Evolutionary conservation across 345 rosid species (phyloP).

Genomic region (Hypericum perforatum): DNA sequence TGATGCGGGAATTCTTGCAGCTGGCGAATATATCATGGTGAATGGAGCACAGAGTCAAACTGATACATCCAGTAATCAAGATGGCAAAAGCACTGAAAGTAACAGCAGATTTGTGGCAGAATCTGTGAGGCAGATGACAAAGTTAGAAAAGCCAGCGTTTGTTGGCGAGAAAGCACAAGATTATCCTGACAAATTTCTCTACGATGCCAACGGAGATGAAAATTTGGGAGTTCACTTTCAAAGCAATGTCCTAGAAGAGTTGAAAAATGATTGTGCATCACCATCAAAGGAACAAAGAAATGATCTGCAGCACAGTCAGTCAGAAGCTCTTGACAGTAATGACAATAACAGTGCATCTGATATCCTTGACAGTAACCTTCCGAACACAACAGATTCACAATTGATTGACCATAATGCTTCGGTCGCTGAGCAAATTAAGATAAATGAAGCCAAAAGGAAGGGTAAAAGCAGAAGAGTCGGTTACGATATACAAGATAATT

Average conservation of each 20-base stretch:
- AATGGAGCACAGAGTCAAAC: not conserved
- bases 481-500: conserved; percentile 27
- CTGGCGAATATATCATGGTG: no score
- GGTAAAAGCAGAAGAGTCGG: conserved; percentile 40
- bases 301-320: conserved; percentile 19
- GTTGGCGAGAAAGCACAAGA: not conserved
- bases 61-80: conserved; percentile 4
- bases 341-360: conserved; percentile 32
- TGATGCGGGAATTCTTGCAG: no score
- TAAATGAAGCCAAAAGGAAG: conserved; percentile 21
- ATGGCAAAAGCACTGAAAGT: no score
- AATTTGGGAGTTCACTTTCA: conserved; percentile 17
- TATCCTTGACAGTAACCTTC: conserved; percentile 17
- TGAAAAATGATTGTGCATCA: conserved; percentile 13
- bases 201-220: conserved; percentile 19
- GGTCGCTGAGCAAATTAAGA: conserved; percentile 22
- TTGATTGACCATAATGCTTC: conserved; percentile 21
- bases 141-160: no score
- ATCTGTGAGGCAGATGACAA: no score
- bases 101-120: no score
- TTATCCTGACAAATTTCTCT: conserved; percentile 19
- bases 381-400: conserved; percentile 24
- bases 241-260: conserved; percentile 18
- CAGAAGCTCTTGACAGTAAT: conserved; percentile 21
- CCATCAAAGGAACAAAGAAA: conserved; percentile 18